These are phyloP conservation scores for Lachnellula subtilissima DNA, from an alignment of 2,329 filamentous ascomycete genomes.

Conservation along the genomic window DNA sequence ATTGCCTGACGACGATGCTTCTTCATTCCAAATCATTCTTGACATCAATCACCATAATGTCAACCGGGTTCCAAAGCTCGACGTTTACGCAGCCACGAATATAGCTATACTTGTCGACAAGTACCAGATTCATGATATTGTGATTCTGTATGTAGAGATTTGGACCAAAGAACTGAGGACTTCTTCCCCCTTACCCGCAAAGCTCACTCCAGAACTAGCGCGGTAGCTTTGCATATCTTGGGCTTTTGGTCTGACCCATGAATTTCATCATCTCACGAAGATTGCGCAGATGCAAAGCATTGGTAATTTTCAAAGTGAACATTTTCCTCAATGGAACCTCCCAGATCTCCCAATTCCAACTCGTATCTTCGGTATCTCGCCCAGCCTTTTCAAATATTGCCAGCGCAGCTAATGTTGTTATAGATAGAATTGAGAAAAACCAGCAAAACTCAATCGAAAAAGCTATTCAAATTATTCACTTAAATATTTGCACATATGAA, in stretches of 20 bases:
- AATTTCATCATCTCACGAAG: background rate
- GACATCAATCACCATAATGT: constrained; percentile 27
- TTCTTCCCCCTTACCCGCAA: background rate
- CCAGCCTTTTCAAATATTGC: background rate
- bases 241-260: background rate
- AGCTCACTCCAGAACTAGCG: background rate
- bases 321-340: background rate
- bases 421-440: background rate
- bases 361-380: background rate
- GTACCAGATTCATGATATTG: constrained; percentile 20
- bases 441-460: background rate
- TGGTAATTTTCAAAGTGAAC: background rate
- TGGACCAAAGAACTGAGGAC: constrained; percentile 1
- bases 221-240: background rate
- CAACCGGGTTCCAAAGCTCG: constrained; percentile 24
- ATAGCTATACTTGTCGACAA: constrained; percentile 28
- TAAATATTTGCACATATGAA: background rate
- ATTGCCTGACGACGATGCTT: constrained; percentile 21
- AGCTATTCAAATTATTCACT: background rate
- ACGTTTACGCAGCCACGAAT: constrained; percentile 24
- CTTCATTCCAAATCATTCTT: constrained; percentile 27
- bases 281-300: background rate
- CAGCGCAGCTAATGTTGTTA: background rate
- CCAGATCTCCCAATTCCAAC: background rate
- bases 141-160: constrained; percentile 6